Conservation (phyloP, 495 filamentous ascomycete genomes). For the Aspergillus haitiensis region DNA sequence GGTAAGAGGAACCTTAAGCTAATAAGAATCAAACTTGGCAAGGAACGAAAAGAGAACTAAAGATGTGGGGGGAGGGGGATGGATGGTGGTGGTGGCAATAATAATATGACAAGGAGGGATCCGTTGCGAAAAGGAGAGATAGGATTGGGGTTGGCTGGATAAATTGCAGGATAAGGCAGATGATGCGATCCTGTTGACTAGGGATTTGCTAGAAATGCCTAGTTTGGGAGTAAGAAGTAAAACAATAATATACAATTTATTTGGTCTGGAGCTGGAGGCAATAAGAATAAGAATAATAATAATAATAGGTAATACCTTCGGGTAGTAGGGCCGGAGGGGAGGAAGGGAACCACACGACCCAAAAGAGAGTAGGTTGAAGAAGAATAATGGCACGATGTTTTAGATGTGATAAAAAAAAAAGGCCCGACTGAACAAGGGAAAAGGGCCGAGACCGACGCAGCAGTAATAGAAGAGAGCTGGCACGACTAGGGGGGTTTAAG, state of each 20-base stretch:
- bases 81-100: not conserved
- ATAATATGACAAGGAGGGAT: not conserved
- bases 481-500: conserved; percentile 6
- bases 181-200: not conserved
- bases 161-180: not conserved
- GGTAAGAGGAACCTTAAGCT: not conserved
- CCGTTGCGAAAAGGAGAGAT: not conserved
- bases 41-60: not conserved
- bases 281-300: not conserved
- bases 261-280: not conserved
- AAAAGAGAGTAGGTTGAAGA: not conserved
- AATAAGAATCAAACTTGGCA: not conserved
- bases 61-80: conserved; percentile 14
- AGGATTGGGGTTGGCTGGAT: conserved; percentile 4
- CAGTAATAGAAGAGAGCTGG: conserved; percentile 8
- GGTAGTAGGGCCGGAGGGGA: not conserved
- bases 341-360: not conserved
- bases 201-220: no score
- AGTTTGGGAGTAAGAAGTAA: not conserved
- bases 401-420: not conserved
- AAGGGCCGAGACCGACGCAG: conserved; percentile 5
- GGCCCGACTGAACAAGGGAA: conserved; percentile 25
- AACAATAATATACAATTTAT: not conserved
- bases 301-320: not conserved
- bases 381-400: not conserved